Evolutionary conservation across 768 basidiomycete species (phyloP).

Genomic region (Punctularia strigosozonata): DNA sequence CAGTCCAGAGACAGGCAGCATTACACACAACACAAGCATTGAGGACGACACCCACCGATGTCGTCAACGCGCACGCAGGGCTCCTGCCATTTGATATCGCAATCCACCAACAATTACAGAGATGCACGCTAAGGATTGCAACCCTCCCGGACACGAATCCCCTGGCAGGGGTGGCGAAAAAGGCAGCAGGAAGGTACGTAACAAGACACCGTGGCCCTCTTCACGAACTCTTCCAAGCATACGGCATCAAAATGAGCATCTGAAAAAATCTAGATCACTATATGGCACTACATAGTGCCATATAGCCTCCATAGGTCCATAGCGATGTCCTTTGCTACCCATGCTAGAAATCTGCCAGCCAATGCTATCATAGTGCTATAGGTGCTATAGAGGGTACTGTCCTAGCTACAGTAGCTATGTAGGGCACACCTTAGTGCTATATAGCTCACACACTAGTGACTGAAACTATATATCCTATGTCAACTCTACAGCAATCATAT

Average conservation of each 20-base stretch:
- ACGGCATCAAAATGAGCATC: background rate
- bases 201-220: slow-evolving; percentile 1
- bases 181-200: background rate
- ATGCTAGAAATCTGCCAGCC: too few relatives aligned
- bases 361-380: too few relatives aligned
- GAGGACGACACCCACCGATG: slow-evolving; percentile 7
- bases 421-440: too few relatives aligned
- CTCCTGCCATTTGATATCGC: slow-evolving; percentile 5
- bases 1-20: slow-evolving; percentile 10
- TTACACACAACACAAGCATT: slow-evolving; percentile 11
- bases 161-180: background rate
- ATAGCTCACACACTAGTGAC: too few relatives aligned
- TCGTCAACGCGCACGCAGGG: slow-evolving; percentile 2
- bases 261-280: too few relatives aligned
- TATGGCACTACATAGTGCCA: too few relatives aligned
- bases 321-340: too few relatives aligned
- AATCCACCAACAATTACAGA: slow-evolving; percentile 1
- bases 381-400: too few relatives aligned
- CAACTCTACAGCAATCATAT: too few relatives aligned
- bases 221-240: slow-evolving; percentile 8
- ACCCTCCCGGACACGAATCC: slow-evolving; percentile 9
- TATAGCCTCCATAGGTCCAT: too few relatives aligned
- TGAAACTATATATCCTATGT: too few relatives aligned
- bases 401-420: too few relatives aligned
- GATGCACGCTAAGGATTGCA: slow-evolving; percentile 3